Conservation (phyloP, 257 asterid genomes). For the Solanum chilense region DNA sequence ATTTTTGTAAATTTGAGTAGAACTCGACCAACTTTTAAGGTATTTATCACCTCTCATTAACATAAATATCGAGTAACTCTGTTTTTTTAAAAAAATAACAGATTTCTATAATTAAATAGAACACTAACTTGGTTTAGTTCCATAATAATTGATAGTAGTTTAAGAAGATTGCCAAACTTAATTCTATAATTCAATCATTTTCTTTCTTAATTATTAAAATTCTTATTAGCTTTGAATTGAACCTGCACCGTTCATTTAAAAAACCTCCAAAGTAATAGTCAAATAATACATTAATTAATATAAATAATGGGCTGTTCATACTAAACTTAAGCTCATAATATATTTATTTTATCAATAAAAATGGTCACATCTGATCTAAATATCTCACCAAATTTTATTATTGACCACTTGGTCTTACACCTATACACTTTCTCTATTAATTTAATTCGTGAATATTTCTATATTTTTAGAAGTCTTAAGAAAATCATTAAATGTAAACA, state of each 20-base stretch:
- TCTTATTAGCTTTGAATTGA: neutral
- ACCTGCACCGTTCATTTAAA: neutral
- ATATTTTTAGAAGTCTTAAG: neutral
- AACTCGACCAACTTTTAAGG: neutral
- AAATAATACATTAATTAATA: neutral
- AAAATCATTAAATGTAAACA: neutral
- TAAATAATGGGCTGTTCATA: neutral
- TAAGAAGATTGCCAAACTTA: neutral
- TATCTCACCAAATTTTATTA: neutral
- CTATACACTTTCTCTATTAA: neutral
- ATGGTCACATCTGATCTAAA: neutral
- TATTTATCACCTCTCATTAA: neutral
- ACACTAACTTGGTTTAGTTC: neutral
- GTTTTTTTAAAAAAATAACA: neutral
- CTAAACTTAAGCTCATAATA: neutral
- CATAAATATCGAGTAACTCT: neutral
- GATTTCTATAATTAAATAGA: neutral
- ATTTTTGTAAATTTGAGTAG: too few relatives aligned
- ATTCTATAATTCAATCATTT: neutral
- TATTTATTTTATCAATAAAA: neutral
- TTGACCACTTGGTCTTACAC: neutral
- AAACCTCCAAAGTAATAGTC: neutral
- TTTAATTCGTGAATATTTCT: neutral
- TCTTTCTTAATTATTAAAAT: neutral
- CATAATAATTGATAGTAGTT: neutral